Conservation (phyloP, 2,329 filamentous ascomycete species). For the Ophioceras dolichostomum region DNA sequence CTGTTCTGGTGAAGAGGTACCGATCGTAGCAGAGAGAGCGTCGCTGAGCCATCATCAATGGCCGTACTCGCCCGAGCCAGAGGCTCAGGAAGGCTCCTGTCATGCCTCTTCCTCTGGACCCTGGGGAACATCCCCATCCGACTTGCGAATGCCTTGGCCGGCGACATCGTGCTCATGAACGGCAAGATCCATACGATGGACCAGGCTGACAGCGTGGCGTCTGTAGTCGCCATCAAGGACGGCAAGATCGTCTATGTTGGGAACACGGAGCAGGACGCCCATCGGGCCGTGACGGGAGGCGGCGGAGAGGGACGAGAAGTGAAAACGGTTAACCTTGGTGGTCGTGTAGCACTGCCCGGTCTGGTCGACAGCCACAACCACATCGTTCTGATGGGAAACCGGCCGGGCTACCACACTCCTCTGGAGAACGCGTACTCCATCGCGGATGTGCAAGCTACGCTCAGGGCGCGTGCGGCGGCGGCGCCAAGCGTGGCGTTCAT, state of each 20-base stretch:
- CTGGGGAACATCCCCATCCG: no score
- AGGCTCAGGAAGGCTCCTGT: no score
- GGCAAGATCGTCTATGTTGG: constrained; percentile 14
- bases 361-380: constrained; percentile 17
- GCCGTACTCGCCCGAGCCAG: no score
- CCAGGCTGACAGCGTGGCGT: constrained; percentile 5
- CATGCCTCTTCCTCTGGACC: no score
- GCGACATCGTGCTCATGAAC: constrained; percentile 13
- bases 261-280: constrained; percentile 9
- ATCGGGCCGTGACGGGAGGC: constrained; percentile 2
- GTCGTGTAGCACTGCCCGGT: constrained; percentile 12
- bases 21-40: no score
- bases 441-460: constrained; percentile 11
- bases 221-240: constrained; percentile 12
- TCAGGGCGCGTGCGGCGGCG: constrained; percentile 6
- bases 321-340: constrained; percentile 9
- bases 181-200: constrained; percentile 14
- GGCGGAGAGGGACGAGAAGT: constrained; percentile 3
- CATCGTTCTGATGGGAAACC: constrained; percentile 15
- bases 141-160: no score
- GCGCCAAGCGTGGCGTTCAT: constrained; percentile 11
- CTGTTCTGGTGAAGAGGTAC: no score
- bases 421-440: constrained; percentile 14
- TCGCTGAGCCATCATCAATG: no score
- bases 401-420: constrained; percentile 15